These are phyloP conservation scores for barley (Hordeum vulgare) DNA, from an alignment of 176 grass and related monocot genomes.

Conservation along the genomic window DNA sequence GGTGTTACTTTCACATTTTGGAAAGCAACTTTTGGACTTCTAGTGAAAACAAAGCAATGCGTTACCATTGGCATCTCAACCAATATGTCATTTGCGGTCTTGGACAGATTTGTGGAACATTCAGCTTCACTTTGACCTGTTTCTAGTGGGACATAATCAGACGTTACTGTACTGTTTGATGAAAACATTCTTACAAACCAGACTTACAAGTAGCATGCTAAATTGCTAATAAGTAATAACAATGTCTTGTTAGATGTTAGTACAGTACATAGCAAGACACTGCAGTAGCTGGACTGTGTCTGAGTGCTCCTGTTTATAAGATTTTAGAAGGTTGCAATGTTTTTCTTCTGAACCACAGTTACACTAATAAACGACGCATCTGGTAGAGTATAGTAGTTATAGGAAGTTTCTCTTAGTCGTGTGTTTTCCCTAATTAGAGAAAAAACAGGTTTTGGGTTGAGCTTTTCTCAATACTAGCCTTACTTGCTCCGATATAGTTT, in stretches of 20 bases:
- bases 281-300: not conserved
- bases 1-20: conserved; percentile 16
- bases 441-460: not conserved
- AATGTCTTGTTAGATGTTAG: not conserved
- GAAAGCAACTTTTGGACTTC: not conserved
- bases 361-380: not conserved
- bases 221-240: not conserved
- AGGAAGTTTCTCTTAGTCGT: not conserved
- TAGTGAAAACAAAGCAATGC: not conserved
- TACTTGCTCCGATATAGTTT: conserved; percentile 24
- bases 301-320: not conserved
- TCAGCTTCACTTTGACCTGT: not conserved
- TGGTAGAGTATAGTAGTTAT: not conserved
- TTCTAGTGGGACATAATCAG: not conserved
- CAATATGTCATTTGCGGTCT: conserved; percentile 1
- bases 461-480: not conserved
- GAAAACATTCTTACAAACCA: not conserved
- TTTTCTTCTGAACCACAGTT: not conserved
- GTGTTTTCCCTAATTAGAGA: conserved; percentile 6
- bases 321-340: not conserved
- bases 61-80: conserved; percentile 7
- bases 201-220: not conserved
- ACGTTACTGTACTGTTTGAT: not conserved
- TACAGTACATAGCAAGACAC: not conserved
- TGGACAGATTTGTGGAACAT: conserved; percentile 12